Base-by-base conservation (phyloP, 2,329 filamentous ascomycete genomes). In the Fonsecaea pugnacius region DNA sequence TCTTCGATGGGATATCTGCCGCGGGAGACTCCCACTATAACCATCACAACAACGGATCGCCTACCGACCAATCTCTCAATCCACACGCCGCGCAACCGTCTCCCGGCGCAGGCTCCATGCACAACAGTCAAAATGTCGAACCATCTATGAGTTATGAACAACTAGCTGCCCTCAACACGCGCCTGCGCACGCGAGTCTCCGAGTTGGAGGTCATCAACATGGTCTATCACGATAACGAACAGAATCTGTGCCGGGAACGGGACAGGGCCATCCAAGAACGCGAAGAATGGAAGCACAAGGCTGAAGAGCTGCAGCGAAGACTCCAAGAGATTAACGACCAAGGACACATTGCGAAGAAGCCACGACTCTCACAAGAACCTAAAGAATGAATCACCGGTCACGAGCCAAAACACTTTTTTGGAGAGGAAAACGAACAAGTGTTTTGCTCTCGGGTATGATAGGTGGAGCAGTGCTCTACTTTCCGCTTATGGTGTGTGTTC, bases 161-260 rank as follows among this genome's bases (percentile, higher is more conserved):
- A 73, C 84, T 96, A 27, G 82, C 92, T 58, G 89, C 89, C 1
- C 86, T 89, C 67, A 96, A 96, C 76, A 91, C 91, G 4, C 89
- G 88, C 57, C 83, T 98, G n/a, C 96, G 96, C 79, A 99, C 95
- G 0, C 89, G 95, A 48, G 94, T 99, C 36, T 95, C 89, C 71
- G 95, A 99, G 77, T 84, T 99, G 27, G 95, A 99, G 75, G 86
- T 99, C 58, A 97, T 99, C 81, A 97, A 93, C 72, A 78, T 83
- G 75, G 78, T 81, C 70, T 78, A 79, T 62, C 79, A 81, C 57
- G 83, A 85, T 69, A 83, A 83, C 35, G 83, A 85, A 71, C 78
- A 78, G 51, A 81, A 79, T 64, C 75, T 90, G 53, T 83, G 84
- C 64, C 80, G 83, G 36, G 88, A 89, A 69, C 82, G 93, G 1